Base-by-base conservation (phyloP, 1,284 basidiomycete genomes). In the Heterobasidion irregulare region DNA sequence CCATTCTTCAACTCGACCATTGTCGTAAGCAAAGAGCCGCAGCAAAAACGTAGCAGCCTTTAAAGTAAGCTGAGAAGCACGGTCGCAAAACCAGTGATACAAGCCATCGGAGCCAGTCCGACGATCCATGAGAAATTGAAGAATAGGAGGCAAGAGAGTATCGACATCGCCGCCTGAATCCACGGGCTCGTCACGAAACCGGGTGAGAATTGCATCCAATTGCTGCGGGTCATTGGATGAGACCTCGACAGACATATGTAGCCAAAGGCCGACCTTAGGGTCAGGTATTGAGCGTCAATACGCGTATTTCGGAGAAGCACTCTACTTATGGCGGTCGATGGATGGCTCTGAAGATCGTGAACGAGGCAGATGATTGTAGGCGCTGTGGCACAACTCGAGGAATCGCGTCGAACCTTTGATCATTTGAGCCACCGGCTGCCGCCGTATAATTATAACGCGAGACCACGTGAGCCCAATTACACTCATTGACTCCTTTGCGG, bases 1-100 rank as follows among this genome's bases (percentile, higher is more conserved):
- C 89, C 89, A 94, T 47, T 72, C 66, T 2, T 77, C 71, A 5
- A 89, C 83, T 13, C 74, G 72, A 0, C 69, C 65, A 57, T 82
- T 82, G 52, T 80, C 73, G 62, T 92, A 94, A 4, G 92, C 92
- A 63, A 89, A 86, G 47, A 94, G 69, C 58, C 90, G 80, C 52
- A 94, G 73, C 50, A 92, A 76, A 70, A 92, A 95, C 0, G 81
- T 84, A 0, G 92, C 89, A 1, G 84, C 80, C 53, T 78, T 82
- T 6, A 75, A 65, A 0, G 78, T 78, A 43, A 79, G 69, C 16
- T 71, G 62, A 52, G 77, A 70, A 2, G 84, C 85, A 44, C 73
- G 72, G 46, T 70, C 65, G 65, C 89, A 92, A 64, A 86, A 90
- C 88, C 89, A 91, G 62, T 92, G 89, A 48, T 76, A 58, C 45